Evolutionary conservation across 1,139 yeast genomes (phyloP).

Genomic region (Blastobotrys elegans): DNA sequence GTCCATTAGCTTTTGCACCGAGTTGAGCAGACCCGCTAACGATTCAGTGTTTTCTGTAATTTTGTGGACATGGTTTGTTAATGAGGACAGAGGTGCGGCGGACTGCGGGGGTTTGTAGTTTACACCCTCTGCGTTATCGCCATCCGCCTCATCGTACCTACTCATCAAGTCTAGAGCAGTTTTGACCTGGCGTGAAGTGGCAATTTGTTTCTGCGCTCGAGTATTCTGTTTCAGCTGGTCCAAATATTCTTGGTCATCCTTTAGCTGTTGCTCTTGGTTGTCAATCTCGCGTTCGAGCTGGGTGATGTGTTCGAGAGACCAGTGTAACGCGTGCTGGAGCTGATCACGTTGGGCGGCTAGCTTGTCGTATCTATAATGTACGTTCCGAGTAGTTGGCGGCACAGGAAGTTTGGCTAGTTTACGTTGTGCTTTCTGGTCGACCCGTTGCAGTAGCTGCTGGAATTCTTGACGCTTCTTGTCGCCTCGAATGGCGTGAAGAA

Average conservation of each 20-base stretch:
- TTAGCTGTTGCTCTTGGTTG: constrained; percentile 17
- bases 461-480: constrained; percentile 17
- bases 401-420: constrained; percentile 20
- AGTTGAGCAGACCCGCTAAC: neutral
- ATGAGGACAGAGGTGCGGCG: neutral
- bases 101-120: neutral
- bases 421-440: constrained; percentile 11
- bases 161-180: neutral
- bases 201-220: constrained; percentile 5
- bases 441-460: constrained; percentile 14
- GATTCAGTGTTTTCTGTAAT: constrained; percentile 2
- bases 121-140: neutral
- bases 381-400: constrained; percentile 22
- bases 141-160: neutral
- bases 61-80: neutral
- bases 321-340: constrained; percentile 23
- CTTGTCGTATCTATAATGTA: constrained; percentile 20
- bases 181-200: neutral
- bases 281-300: constrained; percentile 23
- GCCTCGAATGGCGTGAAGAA: constrained; percentile 20
- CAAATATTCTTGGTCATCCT: constrained; percentile 16
- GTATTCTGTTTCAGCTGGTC: constrained; percentile 15
- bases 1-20: neutral
- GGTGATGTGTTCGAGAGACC: constrained; percentile 24
- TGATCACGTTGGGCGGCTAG: constrained; percentile 19